These are phyloP conservation scores for Mallotus nudiflorus DNA, from an alignment of 345 rosid species.

Conservation along the genomic window DNA sequence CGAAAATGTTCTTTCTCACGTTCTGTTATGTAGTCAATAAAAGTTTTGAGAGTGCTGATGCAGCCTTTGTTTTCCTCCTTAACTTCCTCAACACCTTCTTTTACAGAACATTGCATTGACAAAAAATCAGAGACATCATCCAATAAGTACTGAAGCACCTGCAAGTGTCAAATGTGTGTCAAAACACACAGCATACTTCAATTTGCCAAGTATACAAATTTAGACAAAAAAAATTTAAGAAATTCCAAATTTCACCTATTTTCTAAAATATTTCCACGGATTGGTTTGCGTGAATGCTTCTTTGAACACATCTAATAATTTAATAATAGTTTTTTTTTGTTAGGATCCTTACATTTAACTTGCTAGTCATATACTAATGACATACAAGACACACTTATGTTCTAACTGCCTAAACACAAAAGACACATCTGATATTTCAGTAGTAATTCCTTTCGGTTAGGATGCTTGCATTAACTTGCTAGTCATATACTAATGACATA, in stretches of 20 bases:
- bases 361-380: not conserved
- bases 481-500: not conserved
- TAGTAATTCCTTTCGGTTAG: not conserved
- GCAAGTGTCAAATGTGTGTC: conserved; percentile 20
- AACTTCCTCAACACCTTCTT: conserved; percentile 35
- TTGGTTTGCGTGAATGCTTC: not conserved
- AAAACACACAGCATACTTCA: not conserved
- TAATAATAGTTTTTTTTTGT: not conserved
- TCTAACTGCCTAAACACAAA: conserved; percentile 6
- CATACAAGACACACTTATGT: not conserved
- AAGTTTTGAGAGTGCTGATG: conserved; percentile 46
- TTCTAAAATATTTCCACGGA: not conserved
- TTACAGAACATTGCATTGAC: conserved; percentile 41
- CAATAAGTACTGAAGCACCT: conserved; percentile 87
- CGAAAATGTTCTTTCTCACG: conserved; percentile 76
- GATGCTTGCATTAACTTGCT: not conserved
- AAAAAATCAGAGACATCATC: conserved; percentile 84
- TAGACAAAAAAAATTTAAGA: not conserved
- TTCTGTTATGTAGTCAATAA: conserved; percentile 59
- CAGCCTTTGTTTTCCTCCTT: conserved; percentile 59
- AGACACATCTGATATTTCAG: conserved; percentile 72
- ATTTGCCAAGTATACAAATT: not conserved
- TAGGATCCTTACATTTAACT: not conserved
- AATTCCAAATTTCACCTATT: not conserved
- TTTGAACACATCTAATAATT: not conserved